Percentiles rank a stretch among this genome's conserved stretches.
phyloP scores from a whole-genome alignment of 805 yeast genomes.

The Cyberlindnera meyerae region DNA sequence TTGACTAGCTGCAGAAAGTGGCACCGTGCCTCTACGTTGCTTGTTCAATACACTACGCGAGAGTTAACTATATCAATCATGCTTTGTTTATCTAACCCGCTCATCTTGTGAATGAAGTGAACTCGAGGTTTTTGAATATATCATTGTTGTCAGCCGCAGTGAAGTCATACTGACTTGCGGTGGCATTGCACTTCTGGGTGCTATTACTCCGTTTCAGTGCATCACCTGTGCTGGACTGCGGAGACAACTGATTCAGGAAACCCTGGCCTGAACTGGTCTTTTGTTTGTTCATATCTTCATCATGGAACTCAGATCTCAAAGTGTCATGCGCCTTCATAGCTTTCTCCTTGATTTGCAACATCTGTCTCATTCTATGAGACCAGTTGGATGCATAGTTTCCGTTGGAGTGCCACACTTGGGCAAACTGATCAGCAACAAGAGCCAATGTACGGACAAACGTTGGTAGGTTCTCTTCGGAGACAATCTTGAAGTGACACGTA shows the following conservation, averaged over 20 bases:
- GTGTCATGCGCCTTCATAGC: conserved; percentile 15
- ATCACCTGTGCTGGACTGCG: conserved; percentile 2
- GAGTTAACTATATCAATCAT: too few species aligned
- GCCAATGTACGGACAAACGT: conserved; percentile 63
- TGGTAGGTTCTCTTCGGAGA: conserved; percentile 56
- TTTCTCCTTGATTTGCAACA: conserved; percentile 34
- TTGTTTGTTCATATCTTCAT: conserved; percentile 5
- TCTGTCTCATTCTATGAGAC: conserved; percentile 60
- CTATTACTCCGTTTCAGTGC: conserved; percentile 15
- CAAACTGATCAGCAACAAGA: conserved; percentile 63
- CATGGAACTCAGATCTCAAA: conserved; percentile 8
- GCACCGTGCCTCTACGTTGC: too few species aligned
- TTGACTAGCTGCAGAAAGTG: too few species aligned
- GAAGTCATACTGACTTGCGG: conserved; percentile 20
- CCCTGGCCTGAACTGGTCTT: conserved; percentile 21
- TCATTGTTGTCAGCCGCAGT: conserved; percentile 22
- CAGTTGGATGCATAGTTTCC: conserved; percentile 58
- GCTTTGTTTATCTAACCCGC: too few species aligned
- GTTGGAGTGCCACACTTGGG: conserved; percentile 66
- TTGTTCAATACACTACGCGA: too few species aligned
- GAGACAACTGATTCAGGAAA: conserved; percentile 21
- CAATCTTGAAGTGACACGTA: conserved; percentile 67
- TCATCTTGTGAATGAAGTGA: conserved; percentile 25
- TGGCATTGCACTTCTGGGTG: conserved; percentile 8
- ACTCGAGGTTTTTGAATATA: conserved; percentile 25